Base-by-base conservation (phyloP, 495 filamentous ascomycete species). In the Aspergillus egyptiacus region DNA sequence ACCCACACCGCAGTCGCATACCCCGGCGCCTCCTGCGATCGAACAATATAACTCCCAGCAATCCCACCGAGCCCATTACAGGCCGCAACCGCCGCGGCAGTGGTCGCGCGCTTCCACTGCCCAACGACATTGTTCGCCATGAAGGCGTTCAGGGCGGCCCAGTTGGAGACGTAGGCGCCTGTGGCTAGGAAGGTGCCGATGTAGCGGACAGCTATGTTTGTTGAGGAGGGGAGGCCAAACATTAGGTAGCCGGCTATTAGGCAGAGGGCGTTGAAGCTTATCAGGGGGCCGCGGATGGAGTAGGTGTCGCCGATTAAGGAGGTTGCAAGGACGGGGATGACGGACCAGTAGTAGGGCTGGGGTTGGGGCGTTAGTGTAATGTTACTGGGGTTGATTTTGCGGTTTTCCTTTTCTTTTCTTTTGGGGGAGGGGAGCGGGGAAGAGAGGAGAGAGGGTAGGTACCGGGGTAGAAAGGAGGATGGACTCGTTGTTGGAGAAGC, bases 71-170 rank as follows among this genome's bases (percentile, higher is more conserved):
- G 73, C 0, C 86, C 86, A 60, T 89, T 88, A 55, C 79, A 81
- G 35, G 83, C 82, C 11, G 82, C 82, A 5, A 85, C 76, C 2
- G 77, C 76, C 0, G 85, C 86, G 0, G 83, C 80, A 5, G 80
- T 84, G 35, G 83, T 85, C 0, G 79, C 84, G 17, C 86, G 72
- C 63, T 89, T 89, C 86, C 87, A 90, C 57, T 89, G 85, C 1
- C 75, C 81, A 8, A 76, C 76, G 22, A 87, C 77, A 57, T 88
- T 88, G 56, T 82, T 86, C 2, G 80, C 78, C 55, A 85, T 81
- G 53, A 84, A 90, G 0, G 84, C 79, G 54, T 80, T 86, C 44
- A 90, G 65, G 2, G 85, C 86, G 0, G 85, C 85, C 85, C 86
- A 91, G 51, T 91, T 91, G 3, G 77, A 81, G 3, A 91, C 75